A percentile compares a stretch with the other conserved stretches of the same genome.
Conservation (phyloP, 129 eudicot species). For the Helianthus annuus region HanXRQr2.0-SUNRISE NC_035442.2:27852901-27853400, state of each 20-base stretch:
- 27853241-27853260: no score
- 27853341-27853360: no score
- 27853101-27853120: slow-evolving; percentile 91
- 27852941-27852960: not conserved
- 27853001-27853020: slow-evolving; percentile 97
- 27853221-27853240: no score
- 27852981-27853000: slow-evolving; percentile 88
- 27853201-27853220: no score
- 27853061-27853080: slow-evolving; percentile 72
- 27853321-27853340: no score
- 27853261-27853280: no score
- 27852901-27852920: slow-evolving; percentile 91
- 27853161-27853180: not conserved
- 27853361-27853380: no score
- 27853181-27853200: no score
- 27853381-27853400: no score
- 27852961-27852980: slow-evolving; percentile 1
- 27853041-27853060: slow-evolving; percentile 88
- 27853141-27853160: not conserved
- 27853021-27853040: slow-evolving; percentile 79
- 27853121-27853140: slow-evolving; percentile 58
- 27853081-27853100: slow-evolving; percentile 89
- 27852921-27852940: not conserved
- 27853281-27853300: no score
- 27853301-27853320: no score